Percentiles rank a stretch among this genome's conserved stretches.
phyloP scores from a whole-genome alignment of 2,329 filamentous ascomycete genomes.

The Fusarium sp. region DNA sequence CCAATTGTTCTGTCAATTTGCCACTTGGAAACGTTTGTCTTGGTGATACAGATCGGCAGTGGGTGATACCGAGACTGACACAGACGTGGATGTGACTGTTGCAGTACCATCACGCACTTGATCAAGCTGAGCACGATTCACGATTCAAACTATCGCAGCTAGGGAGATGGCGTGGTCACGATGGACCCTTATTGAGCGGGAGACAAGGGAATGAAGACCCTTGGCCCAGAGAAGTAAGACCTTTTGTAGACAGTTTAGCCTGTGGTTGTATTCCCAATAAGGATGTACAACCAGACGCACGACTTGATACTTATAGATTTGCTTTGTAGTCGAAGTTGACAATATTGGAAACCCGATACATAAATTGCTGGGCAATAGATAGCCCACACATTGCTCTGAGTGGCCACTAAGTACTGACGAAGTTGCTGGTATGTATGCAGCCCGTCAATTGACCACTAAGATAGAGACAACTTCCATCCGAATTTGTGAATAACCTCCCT shows the following conservation, averaged over 20 bases:
- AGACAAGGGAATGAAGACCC: background rate
- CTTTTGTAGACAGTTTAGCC: background rate
- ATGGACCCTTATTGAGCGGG: slow-evolving; percentile 1
- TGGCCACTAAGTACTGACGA: no score
- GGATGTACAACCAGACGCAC: background rate
- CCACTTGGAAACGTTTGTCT: slow-evolving; percentile 6
- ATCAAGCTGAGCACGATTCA: background rate
- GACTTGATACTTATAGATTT: background rate
- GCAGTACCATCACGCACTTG: background rate
- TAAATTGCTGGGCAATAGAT: background rate
- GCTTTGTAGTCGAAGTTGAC: no score
- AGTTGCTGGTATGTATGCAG: no score
- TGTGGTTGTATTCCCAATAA: background rate
- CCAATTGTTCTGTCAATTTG: background rate
- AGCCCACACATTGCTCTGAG: background rate
- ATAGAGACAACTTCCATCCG: slow-evolving; percentile 41
- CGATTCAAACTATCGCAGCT: background rate
- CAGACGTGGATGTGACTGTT: background rate
- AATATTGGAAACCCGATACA: background rate
- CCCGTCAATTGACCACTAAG: background rate
- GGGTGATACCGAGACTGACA: background rate
- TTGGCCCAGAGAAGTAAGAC: background rate
- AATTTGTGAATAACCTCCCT: slow-evolving; percentile 44
- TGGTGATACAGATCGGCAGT: background rate
- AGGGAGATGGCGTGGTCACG: slow-evolving; percentile 7